phyloP scores from a whole-genome alignment of 768 basidiomycete genomes.

The Boletus reticuloceps region DNA sequence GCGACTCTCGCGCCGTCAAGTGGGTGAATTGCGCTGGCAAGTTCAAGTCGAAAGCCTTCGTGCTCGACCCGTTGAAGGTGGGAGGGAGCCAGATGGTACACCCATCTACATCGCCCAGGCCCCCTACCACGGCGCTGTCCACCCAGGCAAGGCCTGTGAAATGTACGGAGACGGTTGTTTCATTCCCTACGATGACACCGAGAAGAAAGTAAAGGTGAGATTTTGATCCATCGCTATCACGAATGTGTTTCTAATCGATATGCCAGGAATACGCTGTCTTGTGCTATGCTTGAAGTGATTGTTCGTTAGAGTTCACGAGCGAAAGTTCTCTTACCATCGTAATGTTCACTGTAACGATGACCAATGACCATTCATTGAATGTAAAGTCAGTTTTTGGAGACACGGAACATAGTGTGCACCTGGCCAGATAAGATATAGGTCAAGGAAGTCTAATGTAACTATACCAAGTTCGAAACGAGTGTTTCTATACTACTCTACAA shows the following conservation, averaged over 20 bases:
- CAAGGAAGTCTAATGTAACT: background rate
- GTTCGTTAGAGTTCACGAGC: background rate
- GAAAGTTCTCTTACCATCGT: background rate
- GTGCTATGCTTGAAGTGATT: slow-evolving; percentile 31
- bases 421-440: too few species aligned
- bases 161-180: slow-evolving; percentile 52
- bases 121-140: slow-evolving; percentile 45
- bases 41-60: slow-evolving; percentile 45
- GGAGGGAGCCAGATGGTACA: slow-evolving; percentile 59
- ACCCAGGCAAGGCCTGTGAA: slow-evolving; percentile 65
- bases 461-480: background rate
- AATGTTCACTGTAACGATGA: slow-evolving; percentile 10
- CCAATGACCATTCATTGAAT: slow-evolving; percentile 1
- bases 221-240: background rate
- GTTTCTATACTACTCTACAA: background rate
- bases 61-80: slow-evolving; percentile 62
- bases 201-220: slow-evolving; percentile 51
- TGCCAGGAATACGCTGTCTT: slow-evolving; percentile 42
- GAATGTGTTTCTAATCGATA: background rate
- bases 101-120: slow-evolving; percentile 62
- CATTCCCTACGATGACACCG: slow-evolving; percentile 50
- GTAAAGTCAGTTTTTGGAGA: background rate
- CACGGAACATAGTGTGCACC: too few species aligned
- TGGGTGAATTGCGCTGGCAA: slow-evolving; percentile 55
- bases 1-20: slow-evolving; percentile 49